Evolutionary conservation across 495 filamentous ascomycete species (phyloP).

Genomic region (Talaromyces trachyspermus): DNA sequence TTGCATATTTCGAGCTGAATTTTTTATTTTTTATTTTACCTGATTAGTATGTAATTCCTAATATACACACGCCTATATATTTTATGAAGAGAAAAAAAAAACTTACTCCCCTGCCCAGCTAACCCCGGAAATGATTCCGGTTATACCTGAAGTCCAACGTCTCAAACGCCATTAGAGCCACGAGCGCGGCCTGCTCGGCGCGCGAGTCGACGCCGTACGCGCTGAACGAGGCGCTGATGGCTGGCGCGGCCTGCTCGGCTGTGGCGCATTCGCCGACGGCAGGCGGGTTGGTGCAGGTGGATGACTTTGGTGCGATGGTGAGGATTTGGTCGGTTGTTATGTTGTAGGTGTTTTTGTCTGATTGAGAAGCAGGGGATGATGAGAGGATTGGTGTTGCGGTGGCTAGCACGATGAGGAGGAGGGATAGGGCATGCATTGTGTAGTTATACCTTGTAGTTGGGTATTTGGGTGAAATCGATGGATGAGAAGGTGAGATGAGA

Average conservation of each 20-base stretch:
- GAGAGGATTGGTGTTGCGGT: slow-evolving; percentile 8
- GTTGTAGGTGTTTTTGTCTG: neutral
- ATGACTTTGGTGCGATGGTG: slow-evolving; percentile 42
- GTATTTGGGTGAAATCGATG: neutral
- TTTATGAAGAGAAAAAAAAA: neutral
- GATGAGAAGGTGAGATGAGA: neutral
- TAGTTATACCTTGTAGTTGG: no score
- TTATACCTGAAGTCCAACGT: slow-evolving; percentile 60
- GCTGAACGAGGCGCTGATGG: slow-evolving; percentile 46
- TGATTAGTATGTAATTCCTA: neutral
- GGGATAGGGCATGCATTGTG: slow-evolving; percentile 6
- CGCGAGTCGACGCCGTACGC: slow-evolving; percentile 46
- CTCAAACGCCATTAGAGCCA: slow-evolving; percentile 62
- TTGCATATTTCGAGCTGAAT: slow-evolving; percentile 65
- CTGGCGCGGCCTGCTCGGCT: slow-evolving; percentile 52
- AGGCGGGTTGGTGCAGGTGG: slow-evolving; percentile 36
- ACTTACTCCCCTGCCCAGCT: slow-evolving; percentile 63
- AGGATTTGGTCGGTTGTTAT: slow-evolving; percentile 40
- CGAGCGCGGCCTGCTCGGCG: slow-evolving; percentile 54
- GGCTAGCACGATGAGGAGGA: slow-evolving; percentile 14
- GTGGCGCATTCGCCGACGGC: slow-evolving; percentile 57
- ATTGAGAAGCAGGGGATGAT: slow-evolving; percentile 4
- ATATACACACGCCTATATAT: neutral
- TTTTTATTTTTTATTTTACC: slow-evolving; percentile 4
- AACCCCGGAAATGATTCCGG: slow-evolving; percentile 54